A percentile compares a stretch with the other conserved stretches of the same genome.
Evolutionary conservation across 108 stramenopile genomes (phyloP).

Genomic region (Parietichytrium sp.): DNA sequence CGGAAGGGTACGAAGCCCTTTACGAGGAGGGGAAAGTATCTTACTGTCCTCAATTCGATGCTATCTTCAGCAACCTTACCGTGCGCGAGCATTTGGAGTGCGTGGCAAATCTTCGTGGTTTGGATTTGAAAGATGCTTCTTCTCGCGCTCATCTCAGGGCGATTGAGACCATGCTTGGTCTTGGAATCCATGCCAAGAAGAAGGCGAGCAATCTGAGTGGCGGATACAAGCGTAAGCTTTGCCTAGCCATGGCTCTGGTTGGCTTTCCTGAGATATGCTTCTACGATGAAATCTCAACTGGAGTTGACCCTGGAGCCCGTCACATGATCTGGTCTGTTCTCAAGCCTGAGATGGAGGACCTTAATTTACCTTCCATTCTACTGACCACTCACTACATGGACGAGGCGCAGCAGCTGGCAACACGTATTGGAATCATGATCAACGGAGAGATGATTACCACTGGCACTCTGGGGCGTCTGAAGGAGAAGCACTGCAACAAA

Average conservation of each 20-base stretch:
- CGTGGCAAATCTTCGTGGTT: conserved; percentile 21
- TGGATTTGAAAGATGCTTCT: neutral
- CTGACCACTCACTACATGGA: conserved; percentile 76
- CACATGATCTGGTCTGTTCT: neutral
- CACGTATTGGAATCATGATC: conserved; percentile 72
- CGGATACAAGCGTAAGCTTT: conserved; percentile 84
- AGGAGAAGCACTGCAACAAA: conserved; percentile 30
- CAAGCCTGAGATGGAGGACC: conserved; percentile 72
- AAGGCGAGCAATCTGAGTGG: conserved; percentile 63
- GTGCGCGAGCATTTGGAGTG: conserved; percentile 16
- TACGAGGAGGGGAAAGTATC: neutral
- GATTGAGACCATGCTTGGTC: neutral
- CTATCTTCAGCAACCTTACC: conserved; percentile 28
- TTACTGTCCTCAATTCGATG: conserved; percentile 45
- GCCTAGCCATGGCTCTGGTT: conserved; percentile 77
- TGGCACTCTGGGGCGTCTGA: neutral
- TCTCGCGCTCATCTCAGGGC: neutral
- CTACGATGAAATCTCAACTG: conserved; percentile 74
- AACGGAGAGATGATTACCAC: conserved; percentile 55
- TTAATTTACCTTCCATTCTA: conserved; percentile 61
- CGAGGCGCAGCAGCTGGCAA: conserved; percentile 70
- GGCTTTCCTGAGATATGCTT: conserved; percentile 73
- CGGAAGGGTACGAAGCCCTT: neutral
- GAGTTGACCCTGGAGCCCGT: conserved; percentile 45
- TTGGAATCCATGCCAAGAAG: neutral